These are phyloP conservation scores for Paraphaeosphaeria minitans DNA, from an alignment of 2,329 filamentous ascomycete genomes.

Conservation along the genomic window DNA sequence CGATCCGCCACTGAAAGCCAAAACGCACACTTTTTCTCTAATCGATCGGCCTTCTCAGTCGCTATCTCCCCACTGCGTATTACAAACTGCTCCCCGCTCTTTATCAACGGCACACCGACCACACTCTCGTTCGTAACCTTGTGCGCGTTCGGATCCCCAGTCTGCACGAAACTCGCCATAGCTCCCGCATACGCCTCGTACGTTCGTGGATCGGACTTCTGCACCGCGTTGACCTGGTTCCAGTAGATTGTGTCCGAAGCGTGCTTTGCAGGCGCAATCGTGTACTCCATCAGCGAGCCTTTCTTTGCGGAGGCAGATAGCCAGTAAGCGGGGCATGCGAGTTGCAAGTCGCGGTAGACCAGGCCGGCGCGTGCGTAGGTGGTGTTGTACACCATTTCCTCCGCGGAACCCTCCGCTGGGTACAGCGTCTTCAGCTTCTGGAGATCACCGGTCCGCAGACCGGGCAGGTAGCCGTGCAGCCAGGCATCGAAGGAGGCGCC, in stretches of 20 bases:
- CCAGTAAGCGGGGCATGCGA: slow-evolving; percentile 67
- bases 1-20: slow-evolving; percentile 56
- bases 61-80: slow-evolving; percentile 54
- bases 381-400: slow-evolving; percentile 58
- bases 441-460: slow-evolving; percentile 50
- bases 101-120: slow-evolving; percentile 53
- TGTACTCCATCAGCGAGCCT: slow-evolving; percentile 64
- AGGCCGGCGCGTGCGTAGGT: slow-evolving; percentile 60
- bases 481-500: slow-evolving; percentile 57
- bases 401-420: slow-evolving; percentile 54
- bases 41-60: slow-evolving; percentile 43
- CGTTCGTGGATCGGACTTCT: slow-evolving; percentile 57
- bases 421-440: slow-evolving; percentile 53
- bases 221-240: slow-evolving; percentile 61
- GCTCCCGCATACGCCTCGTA: slow-evolving; percentile 65
- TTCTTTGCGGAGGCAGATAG: slow-evolving; percentile 53
- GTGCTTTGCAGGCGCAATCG: slow-evolving; percentile 63
- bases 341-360: slow-evolving; percentile 62
- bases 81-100: slow-evolving; percentile 56
- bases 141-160: slow-evolving; percentile 62
- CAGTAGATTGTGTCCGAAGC: slow-evolving; percentile 64
- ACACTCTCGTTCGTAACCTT: slow-evolving; percentile 57
- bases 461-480: slow-evolving; percentile 61
- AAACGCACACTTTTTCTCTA: slow-evolving; percentile 59
- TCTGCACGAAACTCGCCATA: slow-evolving; percentile 65